Conservation (phyloP, 1,284 basidiomycete genomes). For the Psilocybe mexicana region DNA sequence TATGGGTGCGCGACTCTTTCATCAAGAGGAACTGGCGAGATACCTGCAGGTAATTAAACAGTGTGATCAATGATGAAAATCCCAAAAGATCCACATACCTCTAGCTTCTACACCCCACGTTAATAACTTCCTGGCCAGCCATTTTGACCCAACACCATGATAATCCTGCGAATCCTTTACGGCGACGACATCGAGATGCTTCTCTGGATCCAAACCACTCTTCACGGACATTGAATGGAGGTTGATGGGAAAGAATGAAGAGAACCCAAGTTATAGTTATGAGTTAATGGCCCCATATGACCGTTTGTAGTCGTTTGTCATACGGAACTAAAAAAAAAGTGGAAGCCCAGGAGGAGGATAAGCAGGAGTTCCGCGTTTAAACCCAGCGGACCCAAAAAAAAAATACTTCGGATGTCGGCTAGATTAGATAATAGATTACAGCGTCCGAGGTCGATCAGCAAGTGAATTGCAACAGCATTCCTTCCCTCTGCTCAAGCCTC, state of each 20-base stretch:
- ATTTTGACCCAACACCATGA: not conserved
- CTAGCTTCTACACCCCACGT: constrained; percentile 36
- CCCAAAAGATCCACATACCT: constrained; percentile 24
- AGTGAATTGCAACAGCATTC: too few relatives aligned
- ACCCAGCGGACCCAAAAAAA: not conserved
- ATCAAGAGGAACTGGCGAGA: constrained; percentile 36
- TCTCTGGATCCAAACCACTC: constrained; percentile 2
- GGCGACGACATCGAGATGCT: not conserved
- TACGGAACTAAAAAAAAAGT: not conserved
- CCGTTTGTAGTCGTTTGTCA: not conserved
- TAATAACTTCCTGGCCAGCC: constrained; percentile 28
- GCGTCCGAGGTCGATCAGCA: too few relatives aligned
- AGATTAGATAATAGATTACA: too few relatives aligned
- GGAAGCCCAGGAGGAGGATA: not conserved
- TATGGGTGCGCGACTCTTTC: constrained; percentile 64
- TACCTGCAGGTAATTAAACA: constrained; percentile 24
- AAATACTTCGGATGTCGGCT: not conserved
- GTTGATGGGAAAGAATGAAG: not conserved
- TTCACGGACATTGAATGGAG: not conserved
- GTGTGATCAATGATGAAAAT: not conserved
- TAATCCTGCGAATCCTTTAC: not conserved
- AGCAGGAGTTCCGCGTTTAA: not conserved
- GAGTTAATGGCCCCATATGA: not conserved
- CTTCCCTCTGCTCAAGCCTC: too few relatives aligned
- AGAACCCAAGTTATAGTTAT: not conserved